These are phyloP conservation scores for Leccinum pellstonianum DNA, from an alignment of 768 basidiomycete species.

Conservation along the genomic window DNA sequence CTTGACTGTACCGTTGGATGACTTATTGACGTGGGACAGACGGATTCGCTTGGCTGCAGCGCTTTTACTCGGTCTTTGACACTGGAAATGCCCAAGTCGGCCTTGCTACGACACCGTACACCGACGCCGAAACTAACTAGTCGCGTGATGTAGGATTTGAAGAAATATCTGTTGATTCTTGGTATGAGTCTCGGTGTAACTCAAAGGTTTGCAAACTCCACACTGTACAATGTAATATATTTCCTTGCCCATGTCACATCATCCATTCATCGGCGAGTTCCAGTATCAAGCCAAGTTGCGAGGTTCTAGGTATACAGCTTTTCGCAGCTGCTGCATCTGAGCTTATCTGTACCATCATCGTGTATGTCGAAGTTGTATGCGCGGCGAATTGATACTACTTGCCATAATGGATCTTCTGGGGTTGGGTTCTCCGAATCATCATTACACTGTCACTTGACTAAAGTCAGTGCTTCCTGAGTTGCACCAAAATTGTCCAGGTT, in stretches of 20 bases:
- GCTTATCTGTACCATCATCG: not conserved
- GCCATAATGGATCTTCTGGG: not conserved
- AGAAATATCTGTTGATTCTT: not conserved
- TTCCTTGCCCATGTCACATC: not conserved
- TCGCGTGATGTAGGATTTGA: not conserved
- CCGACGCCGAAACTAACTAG: constrained; percentile 32
- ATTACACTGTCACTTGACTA: not conserved
- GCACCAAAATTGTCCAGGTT: not conserved
- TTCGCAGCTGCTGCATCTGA: not conserved
- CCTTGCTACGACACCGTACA: constrained; percentile 37
- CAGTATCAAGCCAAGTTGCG: not conserved
- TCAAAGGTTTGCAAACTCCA: no score
- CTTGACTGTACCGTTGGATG: not conserved
- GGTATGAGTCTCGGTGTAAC: no score
- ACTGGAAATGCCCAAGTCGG: constrained; percentile 30
- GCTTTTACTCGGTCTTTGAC: constrained; percentile 58
- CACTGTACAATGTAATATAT: no score
- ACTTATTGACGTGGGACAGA: constrained; percentile 32
- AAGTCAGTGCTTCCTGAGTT: not conserved
- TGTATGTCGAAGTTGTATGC: not conserved
- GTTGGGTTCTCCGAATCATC: no score
- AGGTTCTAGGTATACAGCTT: not conserved
- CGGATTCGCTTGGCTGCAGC: constrained; percentile 57
- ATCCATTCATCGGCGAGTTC: not conserved
- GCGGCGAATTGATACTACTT: not conserved